Percentiles rank a stretch among this genome's conserved stretches.
phyloP scores from a whole-genome alignment of 768 basidiomycete species.

The Paxillus rubicundulus region DNA sequence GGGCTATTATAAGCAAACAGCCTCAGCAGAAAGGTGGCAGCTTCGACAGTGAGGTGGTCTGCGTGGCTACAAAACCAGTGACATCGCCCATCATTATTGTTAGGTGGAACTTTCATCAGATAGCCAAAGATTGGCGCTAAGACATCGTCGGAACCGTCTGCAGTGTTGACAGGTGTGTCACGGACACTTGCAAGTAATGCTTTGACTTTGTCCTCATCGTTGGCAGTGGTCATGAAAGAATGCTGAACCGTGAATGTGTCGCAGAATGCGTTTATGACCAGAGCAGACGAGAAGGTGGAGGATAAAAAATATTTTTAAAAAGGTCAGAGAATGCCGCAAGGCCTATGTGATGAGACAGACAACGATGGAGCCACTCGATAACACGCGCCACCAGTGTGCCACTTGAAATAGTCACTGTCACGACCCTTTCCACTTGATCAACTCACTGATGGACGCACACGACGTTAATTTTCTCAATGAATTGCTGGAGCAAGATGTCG shows the following conservation, averaged over 20 bases:
- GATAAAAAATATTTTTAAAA: background rate
- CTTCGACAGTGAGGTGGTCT: constrained; percentile 51
- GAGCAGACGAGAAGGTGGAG: background rate
- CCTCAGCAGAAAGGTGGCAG: constrained; percentile 79
- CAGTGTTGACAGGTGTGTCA: constrained; percentile 55
- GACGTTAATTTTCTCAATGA: constrained; percentile 57
- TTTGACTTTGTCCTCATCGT: constrained; percentile 39
- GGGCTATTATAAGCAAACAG: constrained; percentile 73
- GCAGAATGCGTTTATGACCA: background rate
- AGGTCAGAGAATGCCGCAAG: background rate
- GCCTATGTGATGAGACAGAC: background rate
- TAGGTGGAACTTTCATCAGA: constrained; percentile 47
- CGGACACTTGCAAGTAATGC: constrained; percentile 53
- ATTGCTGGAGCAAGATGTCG: constrained; percentile 61
- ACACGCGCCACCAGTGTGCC: no score
- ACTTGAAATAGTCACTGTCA: no score
- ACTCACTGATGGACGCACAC: constrained; percentile 48
- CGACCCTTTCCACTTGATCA: no score
- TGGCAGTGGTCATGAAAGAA: constrained; percentile 24
- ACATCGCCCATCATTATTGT: constrained; percentile 35
- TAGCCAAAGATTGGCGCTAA: constrained; percentile 51
- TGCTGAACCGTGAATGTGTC: background rate
- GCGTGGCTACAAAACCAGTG: constrained; percentile 86
- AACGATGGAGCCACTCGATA: background rate
- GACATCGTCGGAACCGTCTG: constrained; percentile 45